phyloP scores from a whole-genome alignment of 1,284 basidiomycete species.

The Puccinia horiana region DNA sequence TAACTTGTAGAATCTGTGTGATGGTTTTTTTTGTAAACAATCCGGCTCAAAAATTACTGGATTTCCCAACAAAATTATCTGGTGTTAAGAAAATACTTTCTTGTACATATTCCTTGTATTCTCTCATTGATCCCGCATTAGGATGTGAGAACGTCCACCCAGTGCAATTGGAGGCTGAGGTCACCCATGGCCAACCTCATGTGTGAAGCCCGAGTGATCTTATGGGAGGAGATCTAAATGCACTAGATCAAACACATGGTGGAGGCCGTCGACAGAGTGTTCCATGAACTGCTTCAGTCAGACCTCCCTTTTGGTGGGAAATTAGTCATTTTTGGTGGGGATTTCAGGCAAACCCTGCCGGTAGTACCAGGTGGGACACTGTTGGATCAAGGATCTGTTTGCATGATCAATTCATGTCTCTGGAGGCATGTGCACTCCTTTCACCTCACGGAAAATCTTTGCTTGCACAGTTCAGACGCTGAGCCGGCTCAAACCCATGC shows the following conservation, averaged over 20 bases:
- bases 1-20: too few relatives aligned
- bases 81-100: too few relatives aligned
- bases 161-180: not conserved
- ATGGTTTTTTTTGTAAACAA: too few relatives aligned
- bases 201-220: not conserved
- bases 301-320: constrained; percentile 19
- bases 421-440: not conserved
- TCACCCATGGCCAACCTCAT: not conserved
- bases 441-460: not conserved
- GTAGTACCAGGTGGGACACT: not conserved
- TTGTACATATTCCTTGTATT: too few relatives aligned
- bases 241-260: not conserved
- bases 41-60: too few relatives aligned
- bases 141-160: too few relatives aligned
- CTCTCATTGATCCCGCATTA: too few relatives aligned
- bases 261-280: not conserved
- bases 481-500: not conserved
- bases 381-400: not conserved
- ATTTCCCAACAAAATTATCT: too few relatives aligned
- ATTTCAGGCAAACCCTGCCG: constrained; percentile 12
- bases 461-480: not conserved
- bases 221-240: constrained; percentile 7
- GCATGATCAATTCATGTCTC: not conserved
- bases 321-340: constrained; percentile 5
- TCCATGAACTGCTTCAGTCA: not conserved